Evolutionary conservation across 768 basidiomycete species (phyloP).

Genomic region (Phylloporus scabripes): DNA sequence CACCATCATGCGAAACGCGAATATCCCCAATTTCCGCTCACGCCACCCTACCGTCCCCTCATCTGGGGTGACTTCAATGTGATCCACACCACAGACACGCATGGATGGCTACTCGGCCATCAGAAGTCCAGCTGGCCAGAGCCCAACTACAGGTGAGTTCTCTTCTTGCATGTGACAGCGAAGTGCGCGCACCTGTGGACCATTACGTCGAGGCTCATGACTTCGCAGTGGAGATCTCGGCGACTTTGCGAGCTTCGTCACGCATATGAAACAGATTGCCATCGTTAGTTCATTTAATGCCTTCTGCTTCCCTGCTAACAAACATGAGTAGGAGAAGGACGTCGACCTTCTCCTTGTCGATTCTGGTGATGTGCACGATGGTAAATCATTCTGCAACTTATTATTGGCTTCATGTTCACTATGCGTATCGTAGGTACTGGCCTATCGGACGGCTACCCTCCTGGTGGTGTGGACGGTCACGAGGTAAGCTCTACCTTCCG

Average conservation of each 20-base stretch:
- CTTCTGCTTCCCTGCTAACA: slow-evolving; percentile 1
- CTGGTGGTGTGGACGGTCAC: slow-evolving; percentile 66
- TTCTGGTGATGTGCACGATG: slow-evolving; percentile 75
- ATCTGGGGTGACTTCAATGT: slow-evolving; percentile 90
- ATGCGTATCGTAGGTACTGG: slow-evolving; percentile 53
- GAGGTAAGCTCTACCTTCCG: slow-evolving; percentile 41
- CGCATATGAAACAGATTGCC: slow-evolving; percentile 76
- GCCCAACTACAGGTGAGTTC: slow-evolving; percentile 59
- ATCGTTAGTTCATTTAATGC: slow-evolving; percentile 31
- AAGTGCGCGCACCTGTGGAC: not conserved
- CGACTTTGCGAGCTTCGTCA: slow-evolving; percentile 83
- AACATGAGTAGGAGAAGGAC: slow-evolving; percentile 45
- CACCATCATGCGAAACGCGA: slow-evolving; percentile 34
- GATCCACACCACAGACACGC: slow-evolving; percentile 80
- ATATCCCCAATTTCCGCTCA: slow-evolving; percentile 38
- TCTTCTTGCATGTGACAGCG: not conserved
- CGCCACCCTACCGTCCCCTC: slow-evolving; percentile 59
- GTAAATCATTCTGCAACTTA: slow-evolving; percentile 21
- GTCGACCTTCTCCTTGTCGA: slow-evolving; percentile 83
- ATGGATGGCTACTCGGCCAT: slow-evolving; percentile 82
- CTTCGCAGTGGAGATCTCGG: slow-evolving; percentile 53
- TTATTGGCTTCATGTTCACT: not conserved
- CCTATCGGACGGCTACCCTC: slow-evolving; percentile 67
- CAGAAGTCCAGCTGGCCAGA: slow-evolving; percentile 69
- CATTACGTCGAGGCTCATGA: not conserved